These are phyloP conservation scores for Phyllosticta paracitricarpa DNA, from an alignment of 2,329 filamentous ascomycete species.

Conservation along the genomic window DNA sequence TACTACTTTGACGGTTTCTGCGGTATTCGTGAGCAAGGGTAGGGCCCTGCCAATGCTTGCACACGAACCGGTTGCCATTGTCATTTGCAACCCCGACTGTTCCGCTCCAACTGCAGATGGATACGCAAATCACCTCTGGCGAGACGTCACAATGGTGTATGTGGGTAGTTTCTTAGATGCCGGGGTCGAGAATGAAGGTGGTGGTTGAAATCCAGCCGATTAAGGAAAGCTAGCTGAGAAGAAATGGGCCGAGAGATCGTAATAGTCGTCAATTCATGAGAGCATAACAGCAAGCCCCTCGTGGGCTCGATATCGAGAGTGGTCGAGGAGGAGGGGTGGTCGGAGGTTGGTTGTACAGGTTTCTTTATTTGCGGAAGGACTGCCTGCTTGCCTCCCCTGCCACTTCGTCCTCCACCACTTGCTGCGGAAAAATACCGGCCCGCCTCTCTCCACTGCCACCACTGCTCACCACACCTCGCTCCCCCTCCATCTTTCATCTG, in stretches of 20 bases:
- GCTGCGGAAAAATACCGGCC: background rate
- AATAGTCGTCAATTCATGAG: background rate
- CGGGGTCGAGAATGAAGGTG: background rate
- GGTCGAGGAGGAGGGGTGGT: background rate
- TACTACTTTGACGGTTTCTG: constrained; percentile 52
- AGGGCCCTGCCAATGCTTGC: background rate
- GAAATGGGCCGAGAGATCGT: background rate
- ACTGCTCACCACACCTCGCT: background rate
- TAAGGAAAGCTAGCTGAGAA: background rate
- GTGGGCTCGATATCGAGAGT: background rate
- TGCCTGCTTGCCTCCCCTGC: background rate
- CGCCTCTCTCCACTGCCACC: background rate
- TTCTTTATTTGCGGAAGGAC: background rate
- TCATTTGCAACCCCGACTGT: background rate
- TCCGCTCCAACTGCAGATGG: background rate
- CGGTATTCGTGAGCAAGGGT: background rate
- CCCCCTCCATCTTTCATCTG: background rate
- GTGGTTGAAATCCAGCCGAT: background rate
- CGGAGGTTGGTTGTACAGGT: background rate
- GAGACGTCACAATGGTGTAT: background rate
- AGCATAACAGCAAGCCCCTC: background rate
- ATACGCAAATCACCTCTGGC: background rate
- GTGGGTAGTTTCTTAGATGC: background rate
- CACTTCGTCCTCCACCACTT: background rate
- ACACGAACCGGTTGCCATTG: background rate